Evolutionary conservation across 2,329 filamentous ascomycete genomes (phyloP), one percentile per base, ranked within the genome.

Genomic region (Kalmusia sp.): DNA sequence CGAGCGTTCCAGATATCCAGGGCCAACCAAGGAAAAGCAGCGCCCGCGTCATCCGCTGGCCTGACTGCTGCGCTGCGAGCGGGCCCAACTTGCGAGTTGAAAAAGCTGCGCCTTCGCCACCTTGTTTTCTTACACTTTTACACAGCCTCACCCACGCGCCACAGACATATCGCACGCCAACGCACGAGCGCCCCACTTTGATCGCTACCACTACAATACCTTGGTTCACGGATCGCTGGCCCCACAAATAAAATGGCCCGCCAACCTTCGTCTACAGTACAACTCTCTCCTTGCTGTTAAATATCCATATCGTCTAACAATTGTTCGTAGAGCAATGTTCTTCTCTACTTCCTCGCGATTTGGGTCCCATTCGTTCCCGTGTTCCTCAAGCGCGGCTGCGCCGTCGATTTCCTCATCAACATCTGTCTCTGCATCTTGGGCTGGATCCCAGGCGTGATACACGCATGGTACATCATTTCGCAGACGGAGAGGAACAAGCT

Each of bases 321-420:
- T 8, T 6, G 17, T 14, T 11, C 25, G 31, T 38, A 69, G 68
- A 50, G 57, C 43, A 59, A 62, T 27, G 48, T 71, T 17, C 58
- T 62, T 14, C 63, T 71, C 51, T 72, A 72, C 59, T 68, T 71
- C 51, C 54, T 71, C 47, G 69, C 64, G 2, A 61, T 71, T 33
- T 68, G 62, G 49, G 11, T 78, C 1, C 77, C 77, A 17, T 76
- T 76, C 6, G 51, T 78, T 2, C 69, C 76, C 6, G 76, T 78
- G 17, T 72, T 76, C 49, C 53, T 78, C 15, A 70, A 73, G 49
- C 64, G 67, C 3, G 76, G 74, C 27, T 77, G 75, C 49, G 65
- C 65, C 22, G 68, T 65, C 6, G 75, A 78, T 41, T 61, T 79
- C 21, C 50, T 76, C 17, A 78, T 78, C 57, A 78, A 78, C 54